Evolutionary conservation across 345 rosid genomes (phyloP), one percentile per base, ranked within the genome.

Genomic region (Moringa oleifera): DNA sequence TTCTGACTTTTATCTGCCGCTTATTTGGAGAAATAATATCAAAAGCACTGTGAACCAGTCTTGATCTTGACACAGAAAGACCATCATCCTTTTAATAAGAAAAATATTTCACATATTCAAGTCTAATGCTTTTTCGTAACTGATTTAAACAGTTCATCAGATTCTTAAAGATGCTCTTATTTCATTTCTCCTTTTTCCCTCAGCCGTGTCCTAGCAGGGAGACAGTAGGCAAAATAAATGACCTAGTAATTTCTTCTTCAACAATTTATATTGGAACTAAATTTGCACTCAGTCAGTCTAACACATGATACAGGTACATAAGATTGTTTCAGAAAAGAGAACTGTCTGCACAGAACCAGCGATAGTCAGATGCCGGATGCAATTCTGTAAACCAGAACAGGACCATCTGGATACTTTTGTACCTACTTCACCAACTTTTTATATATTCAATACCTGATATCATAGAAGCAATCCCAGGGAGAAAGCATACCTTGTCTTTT

Each of bases 401-500:
- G 12, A 41, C 9, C 47, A 41, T 16, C 6, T 4, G 47, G 12
- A 41, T 41, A 41, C 1, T 41, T 15, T 41, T 28, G 33, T 7
- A 11, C 9, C 12, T 41, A 15, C 47, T 41, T 41, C 47, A 41
- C 47, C 47, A 41, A 41, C 47, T 41, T 11, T 41, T 16, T 5
- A 15, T 41, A 4, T 22, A 36, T 50, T 17, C 19, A 21, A 28
- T 57, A 18, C 17, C 28, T 52, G 62, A 51, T 49, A 63, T 52
- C 52, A 23, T 21, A 21, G 53, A 58, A 60, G 24, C 19, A 25
- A 56, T n/a, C 47, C 33, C 4, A 13, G 19, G 62, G 28, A 59
- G 28, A 62, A 68, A 28, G 18, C 58, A 62, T 74, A 93, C 98
- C 97, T 94, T 88, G 37, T 94, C 96, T 72, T 90, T 94, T 21